Evolutionary conservation across 495 filamentous ascomycete genomes (phyloP), one percentile per base, ranked within the genome.

Genomic region (Parmelia sp.): DNA sequence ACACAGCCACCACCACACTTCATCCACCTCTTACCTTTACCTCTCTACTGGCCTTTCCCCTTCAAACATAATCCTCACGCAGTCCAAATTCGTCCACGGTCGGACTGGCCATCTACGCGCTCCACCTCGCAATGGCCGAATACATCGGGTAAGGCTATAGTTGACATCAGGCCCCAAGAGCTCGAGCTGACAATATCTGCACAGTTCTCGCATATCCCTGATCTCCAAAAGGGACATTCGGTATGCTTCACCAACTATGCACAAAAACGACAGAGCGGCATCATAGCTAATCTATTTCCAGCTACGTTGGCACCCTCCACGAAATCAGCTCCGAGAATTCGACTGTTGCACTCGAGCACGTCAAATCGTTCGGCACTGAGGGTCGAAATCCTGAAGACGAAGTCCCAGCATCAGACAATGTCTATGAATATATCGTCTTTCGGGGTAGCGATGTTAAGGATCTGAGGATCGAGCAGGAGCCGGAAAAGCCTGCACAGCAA

Each of bases 391-490:
- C 88, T 10, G 82, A 84, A 10, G 88, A 94, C 44, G 91, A 96
- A 76, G 86, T 96, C 47, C 77, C 88, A 29, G 82, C 89, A 10
- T 92, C 90, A 0, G 84, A 90, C 60, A 88, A 87, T 68, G 79
- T 97, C 70, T 99, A 97, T 78, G 95, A 97, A 73, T 97, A 99
- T 80, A 97, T 99, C 71, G 93, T 99, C 65, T 99, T 99, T 74
- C 90, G 93, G 56, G 94, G 95, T 60, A 96, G 91, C 74, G 94
- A 99, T 81, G 94, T 99, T 71, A 97, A 97, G 78, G 93, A 99
- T 74, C 83, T 99, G 70, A 87, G 89, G 63, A 90, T 99, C 70
- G 92, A 95, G 65, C 87, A 94, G 68, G 80, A 84, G 45, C 84
- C 88, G 74, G 88, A 94, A 67, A 80, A 88, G 70, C 84, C 86